These are phyloP conservation scores for Albophoma yamanashiensis DNA, from an alignment of 2,329 filamentous ascomycete genomes.

Conservation along the genomic window DNA sequence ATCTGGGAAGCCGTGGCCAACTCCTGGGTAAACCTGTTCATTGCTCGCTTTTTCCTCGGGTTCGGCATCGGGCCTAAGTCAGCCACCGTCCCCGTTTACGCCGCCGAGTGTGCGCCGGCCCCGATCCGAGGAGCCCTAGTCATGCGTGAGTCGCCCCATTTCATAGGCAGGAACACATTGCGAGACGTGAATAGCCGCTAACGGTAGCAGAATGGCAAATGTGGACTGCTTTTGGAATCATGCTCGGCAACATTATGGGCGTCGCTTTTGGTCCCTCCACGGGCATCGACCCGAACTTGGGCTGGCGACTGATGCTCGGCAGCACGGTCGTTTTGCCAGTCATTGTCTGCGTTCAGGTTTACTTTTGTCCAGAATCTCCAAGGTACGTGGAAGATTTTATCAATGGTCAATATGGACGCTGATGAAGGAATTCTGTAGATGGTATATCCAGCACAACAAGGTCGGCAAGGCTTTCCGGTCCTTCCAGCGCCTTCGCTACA, in stretches of 20 bases:
- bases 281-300: slow-evolving; percentile 20
- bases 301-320: slow-evolving; percentile 52
- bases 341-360: slow-evolving; percentile 44
- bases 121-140: slow-evolving; percentile 60
- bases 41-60: slow-evolving; percentile 55
- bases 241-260: slow-evolving; percentile 30
- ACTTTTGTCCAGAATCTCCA: slow-evolving; percentile 52
- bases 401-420: background rate
- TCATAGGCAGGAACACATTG: no score
- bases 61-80: slow-evolving; percentile 58
- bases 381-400: slow-evolving; percentile 9
- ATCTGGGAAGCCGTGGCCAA: slow-evolving; percentile 13
- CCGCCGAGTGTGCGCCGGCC: slow-evolving; percentile 59
- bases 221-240: slow-evolving; percentile 21
- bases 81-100: slow-evolving; percentile 57
- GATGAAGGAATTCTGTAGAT: slow-evolving; percentile 16
- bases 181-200: background rate
- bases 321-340: slow-evolving; percentile 45
- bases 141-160: slow-evolving; percentile 37
- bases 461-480: slow-evolving; percentile 41
- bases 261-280: slow-evolving; percentile 18
- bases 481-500: slow-evolving; percentile 43
- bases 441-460: slow-evolving; percentile 34
- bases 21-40: slow-evolving; percentile 36
- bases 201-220: slow-evolving; percentile 38